Percentiles rank a stretch among this genome's conserved stretches.
Evolutionary conservation across 139 green algal species (phyloP).

Genomic region (Closterium sp.): DNA sequence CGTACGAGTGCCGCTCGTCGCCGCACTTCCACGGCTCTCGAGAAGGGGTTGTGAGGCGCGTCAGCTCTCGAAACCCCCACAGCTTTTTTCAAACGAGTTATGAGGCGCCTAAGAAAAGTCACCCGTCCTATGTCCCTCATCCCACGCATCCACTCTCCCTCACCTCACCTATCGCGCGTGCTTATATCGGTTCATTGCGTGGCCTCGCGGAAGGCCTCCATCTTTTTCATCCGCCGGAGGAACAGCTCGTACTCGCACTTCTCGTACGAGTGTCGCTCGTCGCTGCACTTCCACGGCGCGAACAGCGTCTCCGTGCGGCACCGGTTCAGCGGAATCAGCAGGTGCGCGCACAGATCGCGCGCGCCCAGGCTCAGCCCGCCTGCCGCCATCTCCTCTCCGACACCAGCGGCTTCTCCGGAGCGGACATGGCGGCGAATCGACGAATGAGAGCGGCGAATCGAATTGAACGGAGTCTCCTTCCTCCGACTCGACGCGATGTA

Average conservation of each 20-base stretch:
- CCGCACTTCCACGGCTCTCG: no score
- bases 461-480: background rate
- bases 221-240: slow-evolving; percentile 55
- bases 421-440: background rate
- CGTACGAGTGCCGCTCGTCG: no score
- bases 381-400: slow-evolving; percentile 50
- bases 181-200: background rate
- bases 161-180: background rate
- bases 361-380: slow-evolving; percentile 39
- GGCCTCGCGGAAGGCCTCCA: slow-evolving; percentile 35
- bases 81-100: no score
- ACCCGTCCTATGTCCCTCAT: background rate
- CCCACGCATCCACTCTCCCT: background rate
- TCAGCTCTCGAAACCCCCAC: no score
- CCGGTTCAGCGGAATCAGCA: slow-evolving; percentile 56
- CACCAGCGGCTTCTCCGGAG: background rate
- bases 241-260: slow-evolving; percentile 59
- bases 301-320: slow-evolving; percentile 52
- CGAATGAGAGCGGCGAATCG: no score
- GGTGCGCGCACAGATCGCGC: slow-evolving; percentile 51
- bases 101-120: background rate
- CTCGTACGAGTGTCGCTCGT: slow-evolving; percentile 53
- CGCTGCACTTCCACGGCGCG: slow-evolving; percentile 55
- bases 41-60: no score
- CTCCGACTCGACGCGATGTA: background rate